Evolutionary conservation across 2,329 filamentous ascomycete species (phyloP).

Genomic region (Trichoderma sp.): DNA sequence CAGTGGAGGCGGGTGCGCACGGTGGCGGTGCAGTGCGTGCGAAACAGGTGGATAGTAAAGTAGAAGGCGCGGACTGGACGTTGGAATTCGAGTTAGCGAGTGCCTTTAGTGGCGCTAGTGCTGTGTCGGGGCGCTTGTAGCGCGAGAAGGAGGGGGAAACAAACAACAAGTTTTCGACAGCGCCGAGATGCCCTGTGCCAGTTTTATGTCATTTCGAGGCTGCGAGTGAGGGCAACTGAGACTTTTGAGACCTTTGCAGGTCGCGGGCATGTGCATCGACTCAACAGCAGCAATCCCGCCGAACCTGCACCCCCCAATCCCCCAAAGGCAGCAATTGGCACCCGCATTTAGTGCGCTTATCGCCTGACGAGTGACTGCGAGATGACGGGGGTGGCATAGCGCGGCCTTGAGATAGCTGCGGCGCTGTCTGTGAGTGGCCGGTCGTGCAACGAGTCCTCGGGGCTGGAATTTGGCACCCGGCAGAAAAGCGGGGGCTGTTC

Average conservation of each 20-base stretch:
- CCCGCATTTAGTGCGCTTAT: background rate
- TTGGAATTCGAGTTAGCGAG: constrained; percentile 26
- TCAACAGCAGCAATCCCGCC: background rate
- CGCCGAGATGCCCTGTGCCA: background rate
- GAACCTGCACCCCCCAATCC: background rate
- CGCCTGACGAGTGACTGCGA: background rate
- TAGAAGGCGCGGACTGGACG: constrained; percentile 3
- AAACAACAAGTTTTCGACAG: background rate
- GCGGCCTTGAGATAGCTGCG: background rate
- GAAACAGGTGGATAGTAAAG: background rate
- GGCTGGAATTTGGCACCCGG: constrained; percentile 7
- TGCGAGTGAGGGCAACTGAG: background rate
- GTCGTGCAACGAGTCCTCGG: background rate
- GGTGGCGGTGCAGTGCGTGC: constrained; percentile 13
- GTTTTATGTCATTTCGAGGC: background rate
- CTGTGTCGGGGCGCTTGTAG: constrained; percentile 19
- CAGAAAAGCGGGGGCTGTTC: background rate
- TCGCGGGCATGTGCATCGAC: background rate
- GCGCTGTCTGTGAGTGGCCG: background rate
- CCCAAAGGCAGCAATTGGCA: background rate
- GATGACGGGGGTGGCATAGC: constrained; percentile 1
- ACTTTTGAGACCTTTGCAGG: background rate
- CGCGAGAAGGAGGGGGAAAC: background rate
- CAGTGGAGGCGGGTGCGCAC: constrained; percentile 3
- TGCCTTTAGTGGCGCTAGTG: background rate